Base-by-base conservation (phyloP, 805 yeast species). In the Lachancea sp. region DNA sequence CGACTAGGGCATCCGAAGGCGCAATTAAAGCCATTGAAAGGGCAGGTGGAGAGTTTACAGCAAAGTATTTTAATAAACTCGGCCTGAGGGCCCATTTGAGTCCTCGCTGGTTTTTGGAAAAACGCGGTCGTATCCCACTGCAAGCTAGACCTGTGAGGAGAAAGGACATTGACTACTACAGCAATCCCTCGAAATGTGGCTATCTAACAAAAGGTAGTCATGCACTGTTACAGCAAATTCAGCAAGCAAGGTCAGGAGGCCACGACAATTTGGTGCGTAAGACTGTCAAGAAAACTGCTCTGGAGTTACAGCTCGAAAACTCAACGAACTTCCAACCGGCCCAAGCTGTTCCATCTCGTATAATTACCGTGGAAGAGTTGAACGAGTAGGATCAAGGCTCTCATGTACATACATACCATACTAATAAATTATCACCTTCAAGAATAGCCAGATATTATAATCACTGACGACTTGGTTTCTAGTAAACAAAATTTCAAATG, bases 61-160 rank as follows among this genome's bases (percentile, higher is more conserved):
- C 96, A 4, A 72, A 74, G 44, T 90, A 80, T 61, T 83, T 74
- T 56, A 75, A 77, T 37, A 71, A 75, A 34, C 64, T 87, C 24
- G 80, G 85, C 3, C 74, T 83, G 54, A 70, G 77, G 53, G 90
- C 87, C 3, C 92, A 87, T 54, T 68, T 86, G 29, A 64, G 79
- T 34, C 97, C 97, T 8, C 74, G 77, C 34, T 70, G 79, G 61
- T 83, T 80, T 51, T 60, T 83, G 35, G 62, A 70, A 48, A 82
- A 73, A 53, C 80, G 78, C 56, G 95, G 94, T 13, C 77, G 87
- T 48, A 61, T 89, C 12, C 97, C 97, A 33, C 60, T 86, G 49
- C 79, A 76, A 38, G 88, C 97, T 1, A 77, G 88, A 62, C 98
- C 98, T 11, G 82, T 81, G 7, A 78, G 76, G 51, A 77, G 84